Evolutionary conservation across 345 rosid species (phyloP).

Genomic region (Melastoma malabathricum): DNA sequence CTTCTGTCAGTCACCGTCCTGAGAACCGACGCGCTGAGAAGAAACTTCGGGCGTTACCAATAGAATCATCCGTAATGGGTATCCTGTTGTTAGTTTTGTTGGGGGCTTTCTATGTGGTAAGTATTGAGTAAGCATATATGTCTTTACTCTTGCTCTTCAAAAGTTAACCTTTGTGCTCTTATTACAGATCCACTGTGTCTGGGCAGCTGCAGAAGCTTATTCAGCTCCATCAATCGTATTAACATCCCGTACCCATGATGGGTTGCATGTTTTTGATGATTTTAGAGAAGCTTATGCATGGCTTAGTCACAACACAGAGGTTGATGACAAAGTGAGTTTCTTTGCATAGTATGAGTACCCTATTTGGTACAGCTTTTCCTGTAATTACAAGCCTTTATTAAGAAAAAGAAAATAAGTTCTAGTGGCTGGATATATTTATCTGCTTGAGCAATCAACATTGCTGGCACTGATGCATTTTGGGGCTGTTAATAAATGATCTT

Average conservation of each 20-base stretch:
- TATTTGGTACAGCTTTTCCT: too few relatives aligned
- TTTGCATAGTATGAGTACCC: neutral
- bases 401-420: too few relatives aligned
- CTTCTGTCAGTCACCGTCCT: slow-evolving; percentile 12
- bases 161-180: neutral
- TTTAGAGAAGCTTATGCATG: slow-evolving; percentile 97
- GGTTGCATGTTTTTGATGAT: slow-evolving; percentile 94
- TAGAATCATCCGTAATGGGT: slow-evolving; percentile 67
- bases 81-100: slow-evolving; percentile 72
- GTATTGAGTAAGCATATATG: slow-evolving; percentile 7
- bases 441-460: too few relatives aligned
- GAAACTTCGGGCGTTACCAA: slow-evolving; percentile 77
- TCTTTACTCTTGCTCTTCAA: neutral
- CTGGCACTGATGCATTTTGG: too few relatives aligned
- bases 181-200: slow-evolving; percentile 85
- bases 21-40: slow-evolving; percentile 32
- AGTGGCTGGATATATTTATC: too few relatives aligned
- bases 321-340: slow-evolving; percentile 80
- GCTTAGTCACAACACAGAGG: slow-evolving; percentile 96
- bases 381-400: too few relatives aligned
- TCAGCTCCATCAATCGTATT: slow-evolving; percentile 97
- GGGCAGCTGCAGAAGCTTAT: slow-evolving; percentile 99
- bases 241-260: slow-evolving; percentile 64
- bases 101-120: slow-evolving; percentile 98
- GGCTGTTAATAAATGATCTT: too few relatives aligned